These are phyloP conservation scores for Agastache rugosa DNA, from an alignment of 257 asterid genomes.

Conservation along the genomic window DNA sequence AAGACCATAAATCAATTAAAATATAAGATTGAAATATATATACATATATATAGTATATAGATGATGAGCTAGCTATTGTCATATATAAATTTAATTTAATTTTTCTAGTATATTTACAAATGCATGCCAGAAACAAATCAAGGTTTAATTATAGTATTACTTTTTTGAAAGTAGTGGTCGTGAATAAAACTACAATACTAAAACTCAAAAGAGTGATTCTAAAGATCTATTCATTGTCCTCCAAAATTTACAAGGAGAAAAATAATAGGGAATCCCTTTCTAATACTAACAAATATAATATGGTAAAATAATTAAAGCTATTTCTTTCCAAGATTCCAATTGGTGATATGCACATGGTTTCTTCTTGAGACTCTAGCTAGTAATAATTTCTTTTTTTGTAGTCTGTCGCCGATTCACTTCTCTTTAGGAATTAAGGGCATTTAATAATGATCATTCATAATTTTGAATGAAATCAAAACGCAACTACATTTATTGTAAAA, in stretches of 20 bases:
- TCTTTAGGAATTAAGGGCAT: background rate
- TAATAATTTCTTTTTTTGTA: background rate
- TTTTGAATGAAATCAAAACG: too few species aligned
- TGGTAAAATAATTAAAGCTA: background rate
- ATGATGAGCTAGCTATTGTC: too few species aligned
- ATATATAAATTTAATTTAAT: too few species aligned
- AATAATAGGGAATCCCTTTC: background rate
- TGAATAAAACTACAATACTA: background rate
- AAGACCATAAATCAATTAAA: too few species aligned
- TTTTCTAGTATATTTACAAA: background rate
- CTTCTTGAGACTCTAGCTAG: background rate
- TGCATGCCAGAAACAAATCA: background rate
- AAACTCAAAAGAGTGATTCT: background rate
- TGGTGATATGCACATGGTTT: conserved; percentile 24
- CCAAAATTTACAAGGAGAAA: background rate
- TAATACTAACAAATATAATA: background rate
- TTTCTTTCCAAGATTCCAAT: conserved; percentile 25
- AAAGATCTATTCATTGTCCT: background rate
- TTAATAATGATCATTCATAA: background rate
- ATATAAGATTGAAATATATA: too few species aligned
- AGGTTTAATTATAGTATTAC: background rate
- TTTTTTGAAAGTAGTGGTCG: background rate
- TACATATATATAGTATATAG: too few species aligned
- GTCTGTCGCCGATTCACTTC: background rate
- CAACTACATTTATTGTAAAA: background rate